Base-by-base conservation (phyloP, 768 basidiomycete species). In the Termitomyces sp. region DNA sequence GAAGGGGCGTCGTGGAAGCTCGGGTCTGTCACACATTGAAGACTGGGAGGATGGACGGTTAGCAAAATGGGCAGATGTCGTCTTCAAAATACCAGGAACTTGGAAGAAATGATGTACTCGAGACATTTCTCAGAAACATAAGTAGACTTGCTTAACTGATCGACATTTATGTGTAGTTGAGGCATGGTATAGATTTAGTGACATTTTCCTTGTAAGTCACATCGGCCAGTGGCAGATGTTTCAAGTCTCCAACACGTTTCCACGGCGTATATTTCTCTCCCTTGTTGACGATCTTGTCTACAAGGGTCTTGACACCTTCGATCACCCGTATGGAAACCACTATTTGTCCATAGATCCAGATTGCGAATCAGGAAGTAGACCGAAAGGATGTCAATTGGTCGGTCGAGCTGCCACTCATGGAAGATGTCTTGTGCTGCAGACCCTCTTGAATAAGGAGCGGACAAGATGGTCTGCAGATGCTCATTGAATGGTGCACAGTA, bases 21-120 rank as follows among this genome's bases (percentile, higher is more conserved):
- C 79, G 29, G 84, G 83, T 22, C 69, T 90, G 52, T 88, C 87
- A 1, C 88, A 85, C 63, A 73, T 93, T 10, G 90, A 87, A 67
- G 73, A 80, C 7, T 91, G 88, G 82, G 93, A 94, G 70, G 71
- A 75, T 47, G 90, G 87, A 2, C 78, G 91, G 38, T 70, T 94
- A 52, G 71, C 71, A 23, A 69, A 72, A 57, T 97, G 92, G 95
- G 79, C 78, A 5, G 74, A 82, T 35, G 81, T 82, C 9, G 79
- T 89, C 29, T 73, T 76, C 52, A 82, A 81, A 65, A 85, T 94
- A 35, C 89, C 91, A 39, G 89, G 90, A 2, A 84, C 82, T 60
- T 95, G 94, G 93, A 83, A 78, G 63, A 79, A 69, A 59, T 60
- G 23, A 47, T 40, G 35, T 49, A 44, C 22, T 41, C 11, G 45